These are phyloP conservation scores for Starmerella floris DNA, from an alignment of 805 yeast species.

Conservation along the genomic window DNA sequence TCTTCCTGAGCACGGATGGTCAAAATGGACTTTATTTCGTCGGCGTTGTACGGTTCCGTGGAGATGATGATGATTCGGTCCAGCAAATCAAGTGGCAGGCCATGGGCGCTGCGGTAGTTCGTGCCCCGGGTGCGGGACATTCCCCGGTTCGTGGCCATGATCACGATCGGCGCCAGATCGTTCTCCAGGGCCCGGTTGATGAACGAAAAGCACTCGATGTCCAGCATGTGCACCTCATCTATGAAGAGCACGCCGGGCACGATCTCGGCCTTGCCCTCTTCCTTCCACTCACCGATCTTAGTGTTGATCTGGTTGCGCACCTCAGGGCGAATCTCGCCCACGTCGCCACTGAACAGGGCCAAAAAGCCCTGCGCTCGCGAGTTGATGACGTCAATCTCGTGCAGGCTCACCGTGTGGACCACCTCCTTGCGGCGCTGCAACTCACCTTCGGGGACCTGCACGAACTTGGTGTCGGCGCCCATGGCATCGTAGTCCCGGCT, in stretches of 20 bases:
- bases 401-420: slow-evolving; percentile 94
- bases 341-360: slow-evolving; percentile 89
- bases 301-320: slow-evolving; percentile 93
- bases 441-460: slow-evolving; percentile 98
- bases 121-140: slow-evolving; percentile 89
- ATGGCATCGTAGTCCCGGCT: slow-evolving; percentile 97
- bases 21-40: slow-evolving; percentile 76
- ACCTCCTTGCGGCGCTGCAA: slow-evolving; percentile 89
- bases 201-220: slow-evolving; percentile 89
- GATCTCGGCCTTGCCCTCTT: slow-evolving; percentile 94
- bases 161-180: slow-evolving; percentile 90
- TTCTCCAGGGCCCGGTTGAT: slow-evolving; percentile 93
- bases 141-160: slow-evolving; percentile 97
- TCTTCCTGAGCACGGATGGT: slow-evolving; percentile 88
- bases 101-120: slow-evolving; percentile 87
- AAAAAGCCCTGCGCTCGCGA: slow-evolving; percentile 95
- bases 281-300: slow-evolving; percentile 96
- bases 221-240: slow-evolving; percentile 98
- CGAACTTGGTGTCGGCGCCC: slow-evolving; percentile 96
- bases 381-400: slow-evolving; percentile 94
- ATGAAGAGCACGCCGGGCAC: slow-evolving; percentile 95
- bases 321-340: slow-evolving; percentile 93
- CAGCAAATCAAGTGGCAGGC: slow-evolving; percentile 87
- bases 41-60: slow-evolving; percentile 61
- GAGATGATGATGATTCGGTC: slow-evolving; percentile 90